Conservation (phyloP, 1,284 basidiomycete species). For the Amylostereum areolatum region DNA sequence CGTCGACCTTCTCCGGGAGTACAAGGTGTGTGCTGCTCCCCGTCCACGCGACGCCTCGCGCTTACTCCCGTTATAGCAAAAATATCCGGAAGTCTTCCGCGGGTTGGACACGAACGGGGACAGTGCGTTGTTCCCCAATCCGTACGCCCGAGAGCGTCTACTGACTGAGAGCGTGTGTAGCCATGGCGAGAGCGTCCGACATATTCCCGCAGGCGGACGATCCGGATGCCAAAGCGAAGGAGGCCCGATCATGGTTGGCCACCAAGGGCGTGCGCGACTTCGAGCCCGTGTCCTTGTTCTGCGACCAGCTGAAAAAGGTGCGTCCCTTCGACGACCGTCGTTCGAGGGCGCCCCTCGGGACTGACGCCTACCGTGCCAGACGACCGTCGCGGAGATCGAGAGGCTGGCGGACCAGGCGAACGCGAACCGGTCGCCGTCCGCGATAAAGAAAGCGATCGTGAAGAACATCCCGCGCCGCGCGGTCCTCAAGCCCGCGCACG, state of each 20-base stretch:
- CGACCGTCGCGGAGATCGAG: slow-evolving; percentile 77
- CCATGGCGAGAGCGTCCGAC: slow-evolving; percentile 69
- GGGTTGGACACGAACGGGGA: slow-evolving; percentile 64
- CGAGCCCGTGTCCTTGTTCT: slow-evolving; percentile 89
- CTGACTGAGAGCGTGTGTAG: slow-evolving; percentile 30
- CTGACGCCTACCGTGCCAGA: no score
- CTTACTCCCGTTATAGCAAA: slow-evolving; percentile 32
- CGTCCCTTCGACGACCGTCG: slow-evolving; percentile 9
- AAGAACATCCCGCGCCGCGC: slow-evolving; percentile 93
- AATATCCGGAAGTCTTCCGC: slow-evolving; percentile 79
- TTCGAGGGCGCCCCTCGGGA: no score
- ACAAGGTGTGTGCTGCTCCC: slow-evolving; percentile 49
- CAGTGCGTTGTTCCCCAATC: slow-evolving; percentile 48
- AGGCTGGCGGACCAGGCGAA: slow-evolving; percentile 65
- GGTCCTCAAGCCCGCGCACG: slow-evolving; percentile 90
- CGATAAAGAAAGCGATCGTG: slow-evolving; percentile 86
- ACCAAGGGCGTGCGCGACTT: slow-evolving; percentile 83
- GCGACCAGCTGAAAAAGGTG: slow-evolving; percentile 88
- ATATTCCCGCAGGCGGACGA: slow-evolving; percentile 60
- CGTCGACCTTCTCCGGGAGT: slow-evolving; percentile 75
- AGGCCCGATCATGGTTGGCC: slow-evolving; percentile 85
- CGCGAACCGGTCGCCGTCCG: slow-evolving; percentile 47
- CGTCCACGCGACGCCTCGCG: neutral
- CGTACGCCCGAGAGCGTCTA: neutral
- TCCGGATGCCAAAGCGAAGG: slow-evolving; percentile 69